Evolutionary conservation across 2,329 filamentous ascomycete genomes (phyloP).

Genomic region (Ceratocystis destructans): DNA sequence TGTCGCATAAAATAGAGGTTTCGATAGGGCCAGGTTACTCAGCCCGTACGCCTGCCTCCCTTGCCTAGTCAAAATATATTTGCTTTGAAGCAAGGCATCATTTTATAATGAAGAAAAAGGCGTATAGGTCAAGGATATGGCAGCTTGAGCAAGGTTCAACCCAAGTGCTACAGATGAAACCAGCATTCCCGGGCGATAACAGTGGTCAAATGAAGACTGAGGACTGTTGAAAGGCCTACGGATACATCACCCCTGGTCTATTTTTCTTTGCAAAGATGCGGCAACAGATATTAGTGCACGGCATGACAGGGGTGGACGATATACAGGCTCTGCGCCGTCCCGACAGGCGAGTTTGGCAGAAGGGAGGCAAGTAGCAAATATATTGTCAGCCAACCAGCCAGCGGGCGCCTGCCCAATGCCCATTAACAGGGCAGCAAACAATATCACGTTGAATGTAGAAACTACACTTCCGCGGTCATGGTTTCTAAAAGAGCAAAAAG

Average conservation of each 20-base stretch:
- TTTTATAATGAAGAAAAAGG: neutral
- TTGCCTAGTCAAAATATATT: neutral
- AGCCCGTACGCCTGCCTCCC: neutral
- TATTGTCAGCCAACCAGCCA: neutral
- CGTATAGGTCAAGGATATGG: neutral
- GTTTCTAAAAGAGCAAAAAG: slow-evolving; percentile 10
- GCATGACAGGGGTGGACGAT: neutral
- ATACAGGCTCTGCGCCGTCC: neutral
- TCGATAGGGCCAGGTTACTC: neutral
- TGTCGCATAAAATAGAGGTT: neutral
- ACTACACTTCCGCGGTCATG: slow-evolving; percentile 7
- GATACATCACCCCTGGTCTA: too few species aligned
- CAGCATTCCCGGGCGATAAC: neutral
- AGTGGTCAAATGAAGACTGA: too few species aligned
- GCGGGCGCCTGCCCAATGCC: slow-evolving; percentile 28
- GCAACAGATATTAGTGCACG: neutral
- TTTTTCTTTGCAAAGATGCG: neutral
- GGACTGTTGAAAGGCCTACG: too few species aligned
- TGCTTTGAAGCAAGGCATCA: neutral
- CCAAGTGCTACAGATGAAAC: too few species aligned
- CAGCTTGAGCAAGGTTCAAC: neutral
- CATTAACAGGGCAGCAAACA: slow-evolving; percentile 28
- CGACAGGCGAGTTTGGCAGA: neutral
- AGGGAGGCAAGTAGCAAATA: neutral
- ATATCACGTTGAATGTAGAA: neutral